These are phyloP conservation scores for Arthrobotrys conoides DNA, from an alignment of 2,329 filamentous ascomycete species.

Conservation along the genomic window DNA sequence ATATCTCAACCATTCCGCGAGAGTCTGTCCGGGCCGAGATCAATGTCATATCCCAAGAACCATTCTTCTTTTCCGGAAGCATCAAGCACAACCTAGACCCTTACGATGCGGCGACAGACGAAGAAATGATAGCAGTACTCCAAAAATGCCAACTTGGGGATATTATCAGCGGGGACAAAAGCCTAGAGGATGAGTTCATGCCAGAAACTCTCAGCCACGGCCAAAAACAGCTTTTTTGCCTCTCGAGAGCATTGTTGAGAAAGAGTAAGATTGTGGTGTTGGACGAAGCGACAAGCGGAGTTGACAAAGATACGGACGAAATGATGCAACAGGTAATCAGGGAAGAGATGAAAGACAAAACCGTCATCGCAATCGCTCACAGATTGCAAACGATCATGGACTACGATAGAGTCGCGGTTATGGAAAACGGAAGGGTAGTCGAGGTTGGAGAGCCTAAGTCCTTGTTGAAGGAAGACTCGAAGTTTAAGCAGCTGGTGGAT, in stretches of 20 bases:
- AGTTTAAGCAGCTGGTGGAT: constrained; percentile 39
- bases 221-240: constrained; percentile 70
- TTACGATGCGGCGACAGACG: constrained; percentile 65
- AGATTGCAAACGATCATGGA: constrained; percentile 71
- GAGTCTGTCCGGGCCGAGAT: constrained; percentile 69
- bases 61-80: constrained; percentile 70
- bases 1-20: constrained; percentile 69
- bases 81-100: constrained; percentile 71
- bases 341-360: constrained; percentile 68
- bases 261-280: constrained; percentile 68
- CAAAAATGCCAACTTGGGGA: constrained; percentile 69
- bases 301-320: constrained; percentile 74
- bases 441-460: constrained; percentile 67
- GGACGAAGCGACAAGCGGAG: constrained; percentile 69
- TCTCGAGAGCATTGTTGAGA: constrained; percentile 70
- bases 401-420: constrained; percentile 71
- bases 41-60: constrained; percentile 71
- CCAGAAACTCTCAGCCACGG: constrained; percentile 68
- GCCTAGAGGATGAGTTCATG: constrained; percentile 66
- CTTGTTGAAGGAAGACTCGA: constrained; percentile 24
- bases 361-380: constrained; percentile 72
- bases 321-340: constrained; percentile 73
- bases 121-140: constrained; percentile 68
- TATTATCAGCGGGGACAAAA: constrained; percentile 66
- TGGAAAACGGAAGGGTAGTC: constrained; percentile 70